phyloP scores from a whole-genome alignment of 2,329 filamentous ascomycete genomes.

The Colletotrichum ledebouriae region DNA sequence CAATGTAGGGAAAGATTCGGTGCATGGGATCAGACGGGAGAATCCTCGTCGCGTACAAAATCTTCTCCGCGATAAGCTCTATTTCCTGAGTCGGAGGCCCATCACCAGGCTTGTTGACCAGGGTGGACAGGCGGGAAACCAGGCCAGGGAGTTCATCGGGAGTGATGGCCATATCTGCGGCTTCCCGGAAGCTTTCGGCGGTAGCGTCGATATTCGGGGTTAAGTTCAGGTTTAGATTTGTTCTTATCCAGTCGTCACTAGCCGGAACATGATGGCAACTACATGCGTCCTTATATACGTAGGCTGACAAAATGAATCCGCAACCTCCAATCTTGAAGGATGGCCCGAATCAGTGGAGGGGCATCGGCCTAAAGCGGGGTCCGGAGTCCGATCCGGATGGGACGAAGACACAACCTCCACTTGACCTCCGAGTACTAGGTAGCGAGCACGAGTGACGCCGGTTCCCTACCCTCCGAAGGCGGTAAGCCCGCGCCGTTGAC shows the following conservation, averaged over 20 bases:
- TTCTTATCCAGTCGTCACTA: rapidly evolving
- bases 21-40: background rate
- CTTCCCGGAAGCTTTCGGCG: too few species aligned
- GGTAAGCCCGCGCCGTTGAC: background rate
- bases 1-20: background rate
- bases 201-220: rapidly evolving
- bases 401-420: background rate
- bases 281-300: too few species aligned
- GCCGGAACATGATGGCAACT: too few species aligned
- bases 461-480: background rate
- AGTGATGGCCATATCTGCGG: background rate
- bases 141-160: constrained; percentile 5
- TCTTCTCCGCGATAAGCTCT: constrained; percentile 9
- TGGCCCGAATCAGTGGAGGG: background rate
- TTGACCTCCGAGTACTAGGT: background rate
- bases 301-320: too few species aligned
- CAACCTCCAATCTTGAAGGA: background rate
- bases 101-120: background rate
- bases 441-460: background rate
- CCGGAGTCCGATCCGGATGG: background rate
- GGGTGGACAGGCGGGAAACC: background rate
- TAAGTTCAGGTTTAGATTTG: background rate
- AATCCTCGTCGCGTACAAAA: background rate
- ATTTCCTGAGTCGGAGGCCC: background rate
- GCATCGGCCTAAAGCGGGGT: background rate